Evolutionary conservation across 148 eudicot genomes (phyloP).

Genomic region (Tetragonia tetragonoides): DNA sequence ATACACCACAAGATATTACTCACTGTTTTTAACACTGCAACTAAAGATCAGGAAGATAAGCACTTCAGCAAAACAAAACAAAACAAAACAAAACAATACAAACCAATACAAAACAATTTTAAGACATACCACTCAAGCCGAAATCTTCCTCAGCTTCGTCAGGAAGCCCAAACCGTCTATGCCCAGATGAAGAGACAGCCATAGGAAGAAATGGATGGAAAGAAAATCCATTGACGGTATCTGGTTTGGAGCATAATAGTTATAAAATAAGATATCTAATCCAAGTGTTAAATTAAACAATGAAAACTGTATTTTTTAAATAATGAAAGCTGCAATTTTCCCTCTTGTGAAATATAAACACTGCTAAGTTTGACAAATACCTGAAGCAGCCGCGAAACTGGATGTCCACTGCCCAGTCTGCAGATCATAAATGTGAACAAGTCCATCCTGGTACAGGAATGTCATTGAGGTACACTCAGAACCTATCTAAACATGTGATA

Average conservation of each 20-base stretch:
- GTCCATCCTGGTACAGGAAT: slow-evolving; percentile 62
- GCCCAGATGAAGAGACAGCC: slow-evolving; percentile 96
- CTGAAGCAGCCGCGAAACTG: slow-evolving; percentile 90
- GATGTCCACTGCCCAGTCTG: slow-evolving; percentile 96
- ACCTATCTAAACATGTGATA: background rate
- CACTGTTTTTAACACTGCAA: no score
- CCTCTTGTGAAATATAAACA: background rate
- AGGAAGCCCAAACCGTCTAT: slow-evolving; percentile 62
- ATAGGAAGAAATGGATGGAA: slow-evolving; percentile 92
- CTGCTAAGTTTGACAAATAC: slow-evolving; percentile 30
- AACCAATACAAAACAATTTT: background rate
- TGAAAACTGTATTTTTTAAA: background rate
- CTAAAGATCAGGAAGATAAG: background rate
- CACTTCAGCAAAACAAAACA: slow-evolving; percentile 1
- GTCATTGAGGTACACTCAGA: slow-evolving; percentile 4
- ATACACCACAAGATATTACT: no score
- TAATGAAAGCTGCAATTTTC: background rate
- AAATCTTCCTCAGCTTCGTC: slow-evolving; percentile 59
- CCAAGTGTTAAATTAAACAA: background rate
- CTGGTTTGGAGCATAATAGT: slow-evolving; percentile 36
- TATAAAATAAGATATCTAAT: background rate
- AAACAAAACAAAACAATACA: background rate
- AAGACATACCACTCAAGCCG: slow-evolving; percentile 51
- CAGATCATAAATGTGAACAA: slow-evolving; percentile 88
- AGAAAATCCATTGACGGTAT: slow-evolving; percentile 84